These are phyloP conservation scores for Aspergillus tubingensis DNA, from an alignment of 2,329 filamentous ascomycete species.

Conservation along the genomic window DNA sequence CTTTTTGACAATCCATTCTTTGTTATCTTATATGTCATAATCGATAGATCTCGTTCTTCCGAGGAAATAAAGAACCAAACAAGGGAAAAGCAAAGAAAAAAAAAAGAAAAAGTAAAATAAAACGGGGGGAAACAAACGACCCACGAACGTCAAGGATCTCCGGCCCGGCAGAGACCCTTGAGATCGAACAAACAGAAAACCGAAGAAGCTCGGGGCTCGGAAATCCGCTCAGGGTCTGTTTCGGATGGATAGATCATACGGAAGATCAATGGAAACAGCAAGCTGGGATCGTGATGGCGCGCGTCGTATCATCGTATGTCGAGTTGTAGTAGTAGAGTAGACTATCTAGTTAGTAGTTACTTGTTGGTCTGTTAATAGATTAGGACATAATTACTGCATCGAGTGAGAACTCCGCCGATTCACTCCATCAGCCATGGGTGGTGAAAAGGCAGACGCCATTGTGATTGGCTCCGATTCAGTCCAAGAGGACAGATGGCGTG, in stretches of 20 bases:
- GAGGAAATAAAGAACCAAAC: background rate
- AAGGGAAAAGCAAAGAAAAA: no score
- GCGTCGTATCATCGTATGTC: background rate
- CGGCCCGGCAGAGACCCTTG: background rate
- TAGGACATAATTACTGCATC: constrained; percentile 1
- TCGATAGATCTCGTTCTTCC: background rate
- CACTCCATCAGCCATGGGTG: background rate
- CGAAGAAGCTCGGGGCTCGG: background rate
- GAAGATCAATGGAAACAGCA: background rate
- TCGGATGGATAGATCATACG: background rate
- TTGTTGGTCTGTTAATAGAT: background rate
- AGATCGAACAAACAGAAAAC: background rate
- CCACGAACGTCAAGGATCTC: background rate
- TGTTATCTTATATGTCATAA: background rate
- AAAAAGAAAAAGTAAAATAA: background rate
- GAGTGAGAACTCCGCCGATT: background rate
- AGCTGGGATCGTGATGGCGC: background rate
- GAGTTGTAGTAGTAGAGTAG: no score
- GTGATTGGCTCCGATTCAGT: background rate
- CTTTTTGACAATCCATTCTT: background rate
- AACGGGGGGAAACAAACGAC: background rate
- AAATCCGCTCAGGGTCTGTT: background rate
- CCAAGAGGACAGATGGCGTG: background rate
- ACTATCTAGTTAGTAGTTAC: no score
- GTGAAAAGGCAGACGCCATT: background rate